These are phyloP conservation scores for Aspergillus nidulans DNA, from an alignment of 495 filamentous ascomycete species.

Conservation along the genomic window DNA sequence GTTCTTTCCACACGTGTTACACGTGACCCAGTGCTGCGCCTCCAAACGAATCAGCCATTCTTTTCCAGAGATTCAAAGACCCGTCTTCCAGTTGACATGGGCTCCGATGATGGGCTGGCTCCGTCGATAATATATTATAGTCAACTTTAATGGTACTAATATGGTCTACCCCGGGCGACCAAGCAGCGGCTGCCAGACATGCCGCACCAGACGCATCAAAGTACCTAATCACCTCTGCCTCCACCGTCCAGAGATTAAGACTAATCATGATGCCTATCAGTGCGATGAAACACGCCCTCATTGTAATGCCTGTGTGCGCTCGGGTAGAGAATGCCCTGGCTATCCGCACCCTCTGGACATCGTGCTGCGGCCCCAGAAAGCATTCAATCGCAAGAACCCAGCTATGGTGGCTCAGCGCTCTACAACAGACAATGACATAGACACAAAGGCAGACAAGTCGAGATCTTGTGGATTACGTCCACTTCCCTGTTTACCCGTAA, in stretches of 20 bases:
- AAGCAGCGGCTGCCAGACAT: slow-evolving; percentile 64
- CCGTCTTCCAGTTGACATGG: too few relatives aligned
- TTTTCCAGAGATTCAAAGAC: too few relatives aligned
- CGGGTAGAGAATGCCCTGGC: slow-evolving; percentile 51
- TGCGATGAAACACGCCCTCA: slow-evolving; percentile 50
- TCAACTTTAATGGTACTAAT: background rate
- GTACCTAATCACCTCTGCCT: slow-evolving; percentile 4
- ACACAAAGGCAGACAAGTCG: background rate
- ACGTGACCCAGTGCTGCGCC: background rate
- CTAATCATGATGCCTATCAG: slow-evolving; percentile 21
- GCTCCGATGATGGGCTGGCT: background rate
- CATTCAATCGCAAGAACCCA: slow-evolving; percentile 49
- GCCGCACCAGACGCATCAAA: slow-evolving; percentile 63
- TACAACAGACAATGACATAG: background rate
- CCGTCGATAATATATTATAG: background rate
- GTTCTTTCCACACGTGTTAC: background rate
- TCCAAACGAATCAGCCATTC: background rate
- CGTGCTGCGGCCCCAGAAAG: slow-evolving; percentile 62
- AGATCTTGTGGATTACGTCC: background rate
- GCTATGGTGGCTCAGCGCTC: background rate
- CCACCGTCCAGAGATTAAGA: too few relatives aligned
- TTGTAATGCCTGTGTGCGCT: slow-evolving; percentile 44
- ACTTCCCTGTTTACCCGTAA: background rate
- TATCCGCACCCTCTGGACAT: slow-evolving; percentile 67
- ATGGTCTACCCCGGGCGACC: slow-evolving; percentile 76